Conservation (phyloP, 257 asterid species). For the Verbascum thapsus region DNA sequence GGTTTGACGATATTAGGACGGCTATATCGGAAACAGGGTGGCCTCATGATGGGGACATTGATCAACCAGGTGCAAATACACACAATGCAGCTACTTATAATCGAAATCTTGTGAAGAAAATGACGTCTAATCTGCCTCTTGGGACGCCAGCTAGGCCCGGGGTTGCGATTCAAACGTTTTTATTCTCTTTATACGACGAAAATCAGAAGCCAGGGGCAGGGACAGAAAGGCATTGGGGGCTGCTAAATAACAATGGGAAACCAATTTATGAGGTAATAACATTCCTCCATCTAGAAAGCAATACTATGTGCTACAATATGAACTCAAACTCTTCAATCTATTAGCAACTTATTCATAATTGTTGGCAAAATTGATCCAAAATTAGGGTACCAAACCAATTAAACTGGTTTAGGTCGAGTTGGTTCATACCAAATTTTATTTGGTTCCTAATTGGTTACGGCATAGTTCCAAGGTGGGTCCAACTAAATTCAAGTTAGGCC, state of each 20-base stretch:
- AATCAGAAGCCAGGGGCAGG: constrained; percentile 59
- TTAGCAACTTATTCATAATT: no score
- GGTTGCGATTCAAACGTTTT: constrained; percentile 49
- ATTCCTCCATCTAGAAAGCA: no score
- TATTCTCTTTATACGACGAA: constrained; percentile 68
- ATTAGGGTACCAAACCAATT: no score
- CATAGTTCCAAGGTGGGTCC: no score
- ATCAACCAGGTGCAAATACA: constrained; percentile 60
- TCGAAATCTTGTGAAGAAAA: constrained; percentile 48
- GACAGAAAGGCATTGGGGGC: constrained; percentile 81
- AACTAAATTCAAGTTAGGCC: no score
- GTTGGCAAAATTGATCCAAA: no score
- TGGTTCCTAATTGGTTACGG: no score
- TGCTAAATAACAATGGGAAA: constrained; percentile 42
- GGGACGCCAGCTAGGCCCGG: constrained; percentile 86
- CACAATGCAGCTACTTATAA: constrained; percentile 72
- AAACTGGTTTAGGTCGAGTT: no score
- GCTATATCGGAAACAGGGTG: constrained; percentile 79
- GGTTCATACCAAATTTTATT: no score
- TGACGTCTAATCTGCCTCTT: constrained; percentile 39
- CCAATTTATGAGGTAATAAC: constrained; percentile 50
- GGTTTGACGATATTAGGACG: constrained; percentile 40
- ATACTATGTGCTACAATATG: no score
- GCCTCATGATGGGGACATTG: constrained; percentile 81
- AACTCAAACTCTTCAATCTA: no score